Evolutionary conservation across 768 basidiomycete genomes (phyloP).

Genomic region (Russula earlei): DNA sequence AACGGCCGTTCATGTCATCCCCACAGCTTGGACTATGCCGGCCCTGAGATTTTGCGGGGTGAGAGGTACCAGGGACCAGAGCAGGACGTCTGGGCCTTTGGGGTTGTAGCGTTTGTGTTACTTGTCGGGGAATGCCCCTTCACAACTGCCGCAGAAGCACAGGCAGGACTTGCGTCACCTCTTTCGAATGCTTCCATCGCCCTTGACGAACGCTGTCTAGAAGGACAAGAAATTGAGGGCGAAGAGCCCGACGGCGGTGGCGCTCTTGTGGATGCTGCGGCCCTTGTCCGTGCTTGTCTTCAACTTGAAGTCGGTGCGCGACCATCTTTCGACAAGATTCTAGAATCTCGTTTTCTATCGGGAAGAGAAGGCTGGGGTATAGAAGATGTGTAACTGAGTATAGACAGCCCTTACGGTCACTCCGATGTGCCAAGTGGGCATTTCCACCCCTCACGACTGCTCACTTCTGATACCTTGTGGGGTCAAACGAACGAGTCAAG

Average conservation of each 20-base stretch:
- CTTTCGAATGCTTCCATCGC: constrained; percentile 69
- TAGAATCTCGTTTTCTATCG: constrained; percentile 70
- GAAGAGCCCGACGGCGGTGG: constrained; percentile 79
- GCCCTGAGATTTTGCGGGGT: constrained; percentile 91
- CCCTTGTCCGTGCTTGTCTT: constrained; percentile 76
- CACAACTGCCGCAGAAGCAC: constrained; percentile 83
- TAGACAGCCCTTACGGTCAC: constrained; percentile 4
- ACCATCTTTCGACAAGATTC: constrained; percentile 78
- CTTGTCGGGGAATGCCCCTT: constrained; percentile 89
- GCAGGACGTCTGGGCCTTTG: constrained; percentile 98
- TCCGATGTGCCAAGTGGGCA: background rate
- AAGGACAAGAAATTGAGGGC: constrained; percentile 63
- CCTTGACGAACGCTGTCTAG: constrained; percentile 71
- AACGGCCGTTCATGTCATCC: constrained; percentile 16
- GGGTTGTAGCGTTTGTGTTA: constrained; percentile 93
- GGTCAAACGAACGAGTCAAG: background rate
- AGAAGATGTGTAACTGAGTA: constrained; percentile 19
- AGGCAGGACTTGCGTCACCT: constrained; percentile 69
- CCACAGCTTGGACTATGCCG: constrained; percentile 80
- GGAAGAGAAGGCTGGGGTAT: constrained; percentile 69
- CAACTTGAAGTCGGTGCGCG: constrained; percentile 67
- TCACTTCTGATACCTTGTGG: constrained; percentile 10
- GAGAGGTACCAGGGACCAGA: constrained; percentile 93
- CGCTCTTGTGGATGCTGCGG: constrained; percentile 73
- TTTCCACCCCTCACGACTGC: background rate